A percentile compares a stretch with the other conserved stretches of the same genome.
Conservation (phyloP, 2,329 filamentous ascomycete genomes). For the Hymenoscyphus linearis region DNA sequence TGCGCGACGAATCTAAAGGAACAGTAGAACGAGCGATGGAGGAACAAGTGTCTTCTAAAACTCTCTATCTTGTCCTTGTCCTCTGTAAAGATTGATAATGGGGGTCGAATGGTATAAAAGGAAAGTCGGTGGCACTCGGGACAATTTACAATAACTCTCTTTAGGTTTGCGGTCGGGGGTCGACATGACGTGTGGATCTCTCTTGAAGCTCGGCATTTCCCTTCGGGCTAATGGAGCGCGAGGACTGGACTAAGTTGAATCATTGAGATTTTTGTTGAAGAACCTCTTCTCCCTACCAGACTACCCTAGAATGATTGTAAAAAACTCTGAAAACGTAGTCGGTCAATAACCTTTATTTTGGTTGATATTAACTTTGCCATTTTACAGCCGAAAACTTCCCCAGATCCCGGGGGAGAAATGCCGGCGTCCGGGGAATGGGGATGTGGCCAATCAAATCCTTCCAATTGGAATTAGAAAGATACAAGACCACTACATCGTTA, state of each 20-base stretch:
- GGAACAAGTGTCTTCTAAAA: background rate
- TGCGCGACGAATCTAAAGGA: background rate
- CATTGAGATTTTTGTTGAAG: background rate
- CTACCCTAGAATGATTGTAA: background rate
- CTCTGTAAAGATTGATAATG: background rate
- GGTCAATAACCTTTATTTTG: background rate
- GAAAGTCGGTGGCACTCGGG: no score
- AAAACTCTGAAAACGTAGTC: background rate
- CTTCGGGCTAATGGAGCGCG: constrained; percentile 6
- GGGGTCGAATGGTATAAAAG: background rate
- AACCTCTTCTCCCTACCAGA: background rate
- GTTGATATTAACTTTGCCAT: background rate
- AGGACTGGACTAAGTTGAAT: background rate
- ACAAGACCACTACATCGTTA: background rate
- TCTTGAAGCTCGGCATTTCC: constrained; percentile 11
- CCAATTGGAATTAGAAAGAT: background rate
- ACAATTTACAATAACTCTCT: no score
- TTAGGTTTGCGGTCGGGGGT: background rate
- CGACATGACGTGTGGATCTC: constrained; percentile 2
- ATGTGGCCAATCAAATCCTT: background rate
- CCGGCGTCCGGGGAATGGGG: background rate
- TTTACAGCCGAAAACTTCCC: background rate
- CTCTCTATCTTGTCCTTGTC: no score
- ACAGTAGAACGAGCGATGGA: background rate
- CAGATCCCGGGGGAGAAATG: background rate